These are phyloP conservation scores for Mycocentrospora acerina DNA, from an alignment of 2,329 filamentous ascomycete species.

Conservation along the genomic window DNA sequence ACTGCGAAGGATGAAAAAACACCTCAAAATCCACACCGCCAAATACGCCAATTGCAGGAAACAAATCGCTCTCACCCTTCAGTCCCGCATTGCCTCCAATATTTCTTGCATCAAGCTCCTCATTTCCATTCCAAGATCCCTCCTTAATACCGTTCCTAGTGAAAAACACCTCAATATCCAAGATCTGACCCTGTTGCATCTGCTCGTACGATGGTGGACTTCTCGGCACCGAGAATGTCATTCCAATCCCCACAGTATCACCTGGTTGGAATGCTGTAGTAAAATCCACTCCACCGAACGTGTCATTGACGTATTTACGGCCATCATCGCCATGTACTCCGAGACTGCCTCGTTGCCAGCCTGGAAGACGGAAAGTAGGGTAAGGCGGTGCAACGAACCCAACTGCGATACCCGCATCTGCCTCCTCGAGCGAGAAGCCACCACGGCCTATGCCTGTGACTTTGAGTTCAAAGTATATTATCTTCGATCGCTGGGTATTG, in stretches of 20 bases:
- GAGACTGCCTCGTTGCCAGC: conserved; percentile 75
- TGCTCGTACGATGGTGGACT: conserved; percentile 39
- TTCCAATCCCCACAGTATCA: conserved; percentile 71
- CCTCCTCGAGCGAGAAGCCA: conserved; percentile 32
- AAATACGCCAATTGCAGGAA: conserved; percentile 70
- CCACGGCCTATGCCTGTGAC: conserved; percentile 50
- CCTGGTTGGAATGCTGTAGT: conserved; percentile 63
- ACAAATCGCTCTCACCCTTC: conserved; percentile 70
- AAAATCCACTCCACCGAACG: conserved; percentile 71
- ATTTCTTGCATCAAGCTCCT: conserved; percentile 69
- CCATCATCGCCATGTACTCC: conserved; percentile 82
- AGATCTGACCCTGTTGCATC: conserved; percentile 22
- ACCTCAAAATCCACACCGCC: conserved; percentile 69
- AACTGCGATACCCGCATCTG: conserved; percentile 62
- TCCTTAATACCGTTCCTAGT: conserved; percentile 64
- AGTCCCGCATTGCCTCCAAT: conserved; percentile 64
- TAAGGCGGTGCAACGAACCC: conserved; percentile 75
- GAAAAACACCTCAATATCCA: conserved; percentile 66
- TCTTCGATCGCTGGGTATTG: conserved; percentile 53
- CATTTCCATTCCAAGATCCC: conserved; percentile 71
- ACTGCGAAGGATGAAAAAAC: conserved; percentile 60
- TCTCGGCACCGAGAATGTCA: conserved; percentile 56
- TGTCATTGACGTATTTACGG: conserved; percentile 72
- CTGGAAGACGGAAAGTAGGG: conserved; percentile 74
- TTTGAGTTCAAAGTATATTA: conserved; percentile 72